A percentile compares a stretch with the other conserved stretches of the same genome.
Conservation (phyloP, 805 yeast genomes). For the Priceomyces melissophilus region DNA sequence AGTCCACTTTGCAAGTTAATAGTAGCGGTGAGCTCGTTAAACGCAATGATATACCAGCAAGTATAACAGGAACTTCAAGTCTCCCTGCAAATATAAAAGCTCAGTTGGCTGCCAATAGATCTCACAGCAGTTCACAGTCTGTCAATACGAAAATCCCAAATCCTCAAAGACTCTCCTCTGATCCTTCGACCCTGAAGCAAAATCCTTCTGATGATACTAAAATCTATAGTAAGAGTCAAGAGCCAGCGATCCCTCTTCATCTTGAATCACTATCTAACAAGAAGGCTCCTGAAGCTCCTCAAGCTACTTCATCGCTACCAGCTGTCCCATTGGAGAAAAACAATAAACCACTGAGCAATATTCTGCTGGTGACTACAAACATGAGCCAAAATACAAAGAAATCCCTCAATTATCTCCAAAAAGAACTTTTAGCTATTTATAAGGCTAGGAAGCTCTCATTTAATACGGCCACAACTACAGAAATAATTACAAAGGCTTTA, state of each 20-base stretch:
- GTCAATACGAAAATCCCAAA: conserved; percentile 1
- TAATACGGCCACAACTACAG: conserved; percentile 79
- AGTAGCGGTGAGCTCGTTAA: conserved; percentile 8
- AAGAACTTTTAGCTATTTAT: conserved; percentile 76
- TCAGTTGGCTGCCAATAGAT: conserved; percentile 45
- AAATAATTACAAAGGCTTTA: conserved; percentile 81
- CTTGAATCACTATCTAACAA: not conserved
- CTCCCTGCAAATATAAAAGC: conserved; percentile 34
- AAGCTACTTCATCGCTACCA: conserved; percentile 7
- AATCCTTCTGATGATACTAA: not conserved
- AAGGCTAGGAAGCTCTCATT: conserved; percentile 68
- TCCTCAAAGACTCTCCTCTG: conserved; percentile 6
- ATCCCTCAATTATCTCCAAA: conserved; percentile 79
- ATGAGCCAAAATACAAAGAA: conserved; percentile 62
- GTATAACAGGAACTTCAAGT: conserved; percentile 7
- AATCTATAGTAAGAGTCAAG: no score
- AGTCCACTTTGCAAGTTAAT: conserved; percentile 9
- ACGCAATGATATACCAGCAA: conserved; percentile 7
- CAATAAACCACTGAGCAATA: no score
- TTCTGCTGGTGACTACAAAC: conserved; percentile 8
- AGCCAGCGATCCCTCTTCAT: not conserved
- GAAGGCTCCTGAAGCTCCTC: conserved; percentile 9
- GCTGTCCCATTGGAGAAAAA: no score
- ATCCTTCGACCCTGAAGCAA: not conserved
- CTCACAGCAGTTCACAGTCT: conserved; percentile 20